Evolutionary conservation across 768 basidiomycete species (phyloP), one percentile per base, ranked within the genome.

Genomic region (Suillus alpinus): DNA sequence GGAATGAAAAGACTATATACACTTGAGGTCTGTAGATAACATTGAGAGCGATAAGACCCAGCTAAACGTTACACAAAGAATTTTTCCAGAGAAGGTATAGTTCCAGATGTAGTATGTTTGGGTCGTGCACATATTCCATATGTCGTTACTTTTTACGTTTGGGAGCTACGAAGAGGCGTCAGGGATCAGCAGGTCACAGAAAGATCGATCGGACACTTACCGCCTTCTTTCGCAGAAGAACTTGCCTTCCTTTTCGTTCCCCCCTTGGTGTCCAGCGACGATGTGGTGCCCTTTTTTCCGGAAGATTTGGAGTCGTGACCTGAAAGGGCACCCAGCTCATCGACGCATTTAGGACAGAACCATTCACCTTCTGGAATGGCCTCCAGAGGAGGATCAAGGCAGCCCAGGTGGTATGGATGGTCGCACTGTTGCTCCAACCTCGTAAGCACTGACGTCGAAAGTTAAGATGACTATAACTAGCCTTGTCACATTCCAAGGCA

Each of bases 401-500:
- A 98, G 13, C 79, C 80, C 14, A 91, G 78, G 72, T 98, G 95
- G 72, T 89, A 96, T 1, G 94, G 92, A 46, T 83, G 80, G 69
- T 98, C 95, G 70, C 95, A 98, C 91, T 96, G 60, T 59, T 10
- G 23, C 26, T 8, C 13, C 51, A 50, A 32, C 46, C 29, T 58
- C 20, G 29, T 51, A 49, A 59, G 31, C 31, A 32, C 14, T 14
- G 31, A 29, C 20, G 56, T 57, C 23, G n/a, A 41, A 16, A 57
- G 40, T 29, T 20, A 55, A 47, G 57, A 36, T 23, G 10, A 51
- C 20, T n/a, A 26, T 46, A 37, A 52, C 70, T 47, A 58, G 91
- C 94, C 84, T 94, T 95, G 71, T 98, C 95, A 67, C 95, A 98
- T 69, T 92, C 94, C 44, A 98, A 77, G 18, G 87, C 87, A 39